Conservation (phyloP, 768 basidiomycete species). For the Dentipellis fragilis region DNA sequence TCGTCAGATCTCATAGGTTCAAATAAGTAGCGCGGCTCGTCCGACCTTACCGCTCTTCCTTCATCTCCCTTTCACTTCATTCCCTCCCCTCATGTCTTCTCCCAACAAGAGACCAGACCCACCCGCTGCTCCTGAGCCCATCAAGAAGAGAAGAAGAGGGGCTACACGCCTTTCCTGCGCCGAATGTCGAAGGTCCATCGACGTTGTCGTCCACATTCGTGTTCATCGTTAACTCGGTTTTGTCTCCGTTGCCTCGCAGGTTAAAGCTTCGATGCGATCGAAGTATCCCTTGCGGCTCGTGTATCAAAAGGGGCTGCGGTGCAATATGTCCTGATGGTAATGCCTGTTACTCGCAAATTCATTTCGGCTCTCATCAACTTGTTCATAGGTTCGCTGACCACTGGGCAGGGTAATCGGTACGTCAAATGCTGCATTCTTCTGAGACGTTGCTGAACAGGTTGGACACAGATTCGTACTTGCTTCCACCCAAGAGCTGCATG, state of each 20-base stretch:
- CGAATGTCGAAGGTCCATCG: slow-evolving; percentile 58
- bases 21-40: not conserved
- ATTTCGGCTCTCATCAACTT: slow-evolving; percentile 1
- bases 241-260: slow-evolving; percentile 22
- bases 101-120: slow-evolving; percentile 22
- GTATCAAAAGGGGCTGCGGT: slow-evolving; percentile 70
- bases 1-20: not conserved
- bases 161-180: slow-evolving; percentile 73
- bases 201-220: not conserved
- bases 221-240: slow-evolving; percentile 9
- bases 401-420: slow-evolving; percentile 74
- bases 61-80: slow-evolving; percentile 18
- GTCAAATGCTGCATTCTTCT: slow-evolving; percentile 11
- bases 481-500: slow-evolving; percentile 71
- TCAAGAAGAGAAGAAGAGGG: slow-evolving; percentile 46
- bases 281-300: slow-evolving; percentile 67
- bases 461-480: slow-evolving; percentile 60
- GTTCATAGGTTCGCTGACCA: slow-evolving; percentile 59
- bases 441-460: slow-evolving; percentile 1
- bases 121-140: slow-evolving; percentile 18
- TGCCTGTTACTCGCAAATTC: slow-evolving; percentile 9
- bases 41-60: slow-evolving; percentile 4
- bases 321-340: slow-evolving; percentile 76
- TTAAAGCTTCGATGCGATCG: slow-evolving; percentile 70
- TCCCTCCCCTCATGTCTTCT: slow-evolving; percentile 12